phyloP scores from a whole-genome alignment of 2,329 filamentous ascomycete species.

The Sporothrix humicola region DNA sequence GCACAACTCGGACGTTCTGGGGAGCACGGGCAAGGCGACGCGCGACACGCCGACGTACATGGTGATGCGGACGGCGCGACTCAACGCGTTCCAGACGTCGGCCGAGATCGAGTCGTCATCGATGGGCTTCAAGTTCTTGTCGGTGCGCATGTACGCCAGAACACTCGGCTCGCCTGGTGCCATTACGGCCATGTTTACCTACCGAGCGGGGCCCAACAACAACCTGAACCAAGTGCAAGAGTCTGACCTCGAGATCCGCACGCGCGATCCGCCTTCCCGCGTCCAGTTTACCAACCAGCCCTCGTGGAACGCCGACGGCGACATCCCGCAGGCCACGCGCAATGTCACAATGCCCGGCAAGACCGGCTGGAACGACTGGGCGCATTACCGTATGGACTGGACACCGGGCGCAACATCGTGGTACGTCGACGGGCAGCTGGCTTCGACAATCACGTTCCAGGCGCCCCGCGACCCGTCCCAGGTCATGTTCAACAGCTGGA shows the following conservation, averaged over 20 bases:
- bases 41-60: slow-evolving; percentile 31
- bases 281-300: slow-evolving; percentile 61
- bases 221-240: slow-evolving; percentile 43
- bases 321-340: slow-evolving; percentile 51
- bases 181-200: slow-evolving; percentile 47
- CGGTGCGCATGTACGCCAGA: slow-evolving; percentile 45
- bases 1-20: slow-evolving; percentile 43
- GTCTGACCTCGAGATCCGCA: slow-evolving; percentile 51
- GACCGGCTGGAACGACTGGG: slow-evolving; percentile 54
- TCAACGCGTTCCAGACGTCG: slow-evolving; percentile 41
- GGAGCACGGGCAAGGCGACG: slow-evolving; percentile 24
- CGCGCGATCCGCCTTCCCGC: slow-evolving; percentile 45
- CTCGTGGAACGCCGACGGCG: slow-evolving; percentile 49
- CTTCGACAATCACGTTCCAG: slow-evolving; percentile 54
- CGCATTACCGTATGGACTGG: slow-evolving; percentile 60
- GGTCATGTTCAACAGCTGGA: slow-evolving; percentile 60
- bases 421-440: slow-evolving; percentile 55
- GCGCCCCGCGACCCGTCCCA: slow-evolving; percentile 54
- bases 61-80: slow-evolving; percentile 38
- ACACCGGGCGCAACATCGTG: slow-evolving; percentile 53
- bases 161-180: slow-evolving; percentile 44
- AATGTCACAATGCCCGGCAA: slow-evolving; percentile 48
- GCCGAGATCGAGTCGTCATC: slow-evolving; percentile 44
- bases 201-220: slow-evolving; percentile 41
- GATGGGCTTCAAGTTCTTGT: slow-evolving; percentile 42